phyloP scores from a whole-genome alignment of 176 grass and related monocot species.

The Lolium rigidum region DNA sequence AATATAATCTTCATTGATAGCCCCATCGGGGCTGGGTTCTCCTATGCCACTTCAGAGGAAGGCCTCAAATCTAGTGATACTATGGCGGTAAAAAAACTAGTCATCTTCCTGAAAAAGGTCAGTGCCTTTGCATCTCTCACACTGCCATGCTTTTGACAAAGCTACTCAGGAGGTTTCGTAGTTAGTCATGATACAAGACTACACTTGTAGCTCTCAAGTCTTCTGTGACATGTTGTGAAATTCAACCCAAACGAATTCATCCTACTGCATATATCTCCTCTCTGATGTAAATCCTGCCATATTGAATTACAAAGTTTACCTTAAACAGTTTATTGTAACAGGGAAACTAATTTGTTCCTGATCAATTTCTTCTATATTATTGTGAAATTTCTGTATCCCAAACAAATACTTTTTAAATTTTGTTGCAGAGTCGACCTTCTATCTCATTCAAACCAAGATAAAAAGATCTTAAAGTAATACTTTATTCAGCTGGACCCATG shows the following conservation, averaged over 20 bases:
- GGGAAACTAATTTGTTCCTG: background rate
- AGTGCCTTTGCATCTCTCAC: background rate
- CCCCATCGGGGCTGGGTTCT: slow-evolving; percentile 57
- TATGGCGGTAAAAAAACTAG: slow-evolving; percentile 28
- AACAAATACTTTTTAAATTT: background rate
- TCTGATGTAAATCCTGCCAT: background rate
- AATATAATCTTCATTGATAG: slow-evolving; percentile 69
- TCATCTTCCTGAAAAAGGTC: slow-evolving; percentile 60
- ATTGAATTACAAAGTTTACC: background rate
- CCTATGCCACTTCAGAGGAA: slow-evolving; percentile 40
- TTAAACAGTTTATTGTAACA: background rate
- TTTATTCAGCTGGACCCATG: slow-evolving; percentile 2
- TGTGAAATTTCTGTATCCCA: background rate
- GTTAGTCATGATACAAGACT: background rate
- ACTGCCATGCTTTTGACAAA: background rate
- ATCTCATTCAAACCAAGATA: background rate
- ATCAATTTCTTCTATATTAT: background rate
- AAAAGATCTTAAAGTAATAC: background rate
- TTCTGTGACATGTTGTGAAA: background rate
- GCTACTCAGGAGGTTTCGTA: background rate
- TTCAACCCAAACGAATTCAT: background rate
- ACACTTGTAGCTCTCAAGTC: background rate
- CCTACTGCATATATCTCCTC: background rate
- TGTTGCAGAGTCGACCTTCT: background rate
- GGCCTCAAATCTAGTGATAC: slow-evolving; percentile 41